Evolutionary conservation across 169 alveolate species (phyloP).

Genomic region (Pseudocohnilembus persalinus): DNA sequence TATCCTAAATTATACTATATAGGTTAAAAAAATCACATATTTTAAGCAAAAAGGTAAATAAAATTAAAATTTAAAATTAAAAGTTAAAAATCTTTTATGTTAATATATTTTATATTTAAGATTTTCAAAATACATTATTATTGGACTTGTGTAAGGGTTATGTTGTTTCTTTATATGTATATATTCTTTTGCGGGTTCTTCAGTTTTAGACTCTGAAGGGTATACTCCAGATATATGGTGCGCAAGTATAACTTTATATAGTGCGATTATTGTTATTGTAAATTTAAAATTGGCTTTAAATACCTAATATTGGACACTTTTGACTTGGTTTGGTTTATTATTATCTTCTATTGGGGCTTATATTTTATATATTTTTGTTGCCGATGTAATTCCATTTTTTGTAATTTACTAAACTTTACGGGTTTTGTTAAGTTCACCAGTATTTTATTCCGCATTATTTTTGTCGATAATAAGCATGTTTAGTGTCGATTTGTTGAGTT

Average conservation of each 20-base stretch:
- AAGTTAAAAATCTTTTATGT: background rate
- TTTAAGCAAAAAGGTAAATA: slow-evolving; percentile 24
- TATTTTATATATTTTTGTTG: slow-evolving; percentile 46
- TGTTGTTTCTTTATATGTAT: slow-evolving; percentile 55
- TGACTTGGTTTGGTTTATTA: slow-evolving; percentile 41
- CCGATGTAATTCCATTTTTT: slow-evolving; percentile 3
- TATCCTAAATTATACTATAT: slow-evolving; percentile 64
- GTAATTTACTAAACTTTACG: slow-evolving; percentile 1
- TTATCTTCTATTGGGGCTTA: slow-evolving; percentile 50
- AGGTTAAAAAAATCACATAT: slow-evolving; percentile 60
- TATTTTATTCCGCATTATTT: slow-evolving; percentile 1
- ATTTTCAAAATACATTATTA: slow-evolving; percentile 50
- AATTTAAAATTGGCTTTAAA: slow-evolving; percentile 52
- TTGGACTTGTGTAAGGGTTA: slow-evolving; percentile 57
- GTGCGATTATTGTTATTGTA: slow-evolving; percentile 69
- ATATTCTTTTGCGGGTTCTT: slow-evolving; percentile 21
- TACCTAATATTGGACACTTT: slow-evolving; percentile 51
- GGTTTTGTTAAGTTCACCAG: background rate
- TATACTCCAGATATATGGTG: slow-evolving; percentile 64
- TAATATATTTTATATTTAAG: slow-evolving; percentile 5
- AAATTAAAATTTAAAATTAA: no score
- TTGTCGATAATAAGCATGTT: background rate
- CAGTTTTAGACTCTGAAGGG: slow-evolving; percentile 61
- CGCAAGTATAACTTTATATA: slow-evolving; percentile 70
- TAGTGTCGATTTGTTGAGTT: background rate